Evolutionary conservation across 2,329 filamentous ascomycete species (phyloP), one percentile per base, ranked within the genome.

Genomic region (Sphaceloma murrayae): DNA sequence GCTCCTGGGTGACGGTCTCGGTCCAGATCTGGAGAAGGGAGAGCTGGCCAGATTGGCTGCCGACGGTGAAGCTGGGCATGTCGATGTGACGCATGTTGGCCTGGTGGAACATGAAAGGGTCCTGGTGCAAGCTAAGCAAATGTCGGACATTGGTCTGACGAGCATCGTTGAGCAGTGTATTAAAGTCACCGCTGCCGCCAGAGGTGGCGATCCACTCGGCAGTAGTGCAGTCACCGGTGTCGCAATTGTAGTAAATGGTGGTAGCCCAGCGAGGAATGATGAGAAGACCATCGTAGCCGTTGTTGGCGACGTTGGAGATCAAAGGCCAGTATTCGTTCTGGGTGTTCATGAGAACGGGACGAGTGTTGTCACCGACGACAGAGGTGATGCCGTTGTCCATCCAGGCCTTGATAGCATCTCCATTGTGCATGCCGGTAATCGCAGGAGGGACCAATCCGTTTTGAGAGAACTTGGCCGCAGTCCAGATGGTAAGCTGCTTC

Each of bases 241-340:
- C 70, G 57, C 76, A 79, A 61, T 80, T 78, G 65, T 75, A 80
- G 62, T 78, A 80, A 48, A 80, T 78, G 31, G 72, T 69, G 2
- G 73, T 75, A 1, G 75, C 72, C 70, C 70, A 80, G 34, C 76
- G 72, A 3, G 74, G 74, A 54, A 75, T 71, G 39, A 79, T 66
- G 47, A 67, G 67, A 30, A 77, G 63, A 1, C 76, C 75, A 31
- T 60, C 69, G 50, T 70, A 74, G 0, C 75, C 75, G 51, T 79
- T 74, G 8, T 49, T 54, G 0, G 58, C 65, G 0, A 68, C 64
- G 2, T 62, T 77, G 38, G 68, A 73, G 39, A 68, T 73, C 26
- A 74, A 64, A 1, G 75, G 72, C 67, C 73, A 77, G 59, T 72
- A 74, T 10, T 59, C 48, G 61, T 68, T 77, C 46, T 70, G 51